Evolutionary conservation across 148 eudicot species (phyloP), one percentile per base, ranked within the genome.

Genomic region (Fagopyrum tataricum): DNA sequence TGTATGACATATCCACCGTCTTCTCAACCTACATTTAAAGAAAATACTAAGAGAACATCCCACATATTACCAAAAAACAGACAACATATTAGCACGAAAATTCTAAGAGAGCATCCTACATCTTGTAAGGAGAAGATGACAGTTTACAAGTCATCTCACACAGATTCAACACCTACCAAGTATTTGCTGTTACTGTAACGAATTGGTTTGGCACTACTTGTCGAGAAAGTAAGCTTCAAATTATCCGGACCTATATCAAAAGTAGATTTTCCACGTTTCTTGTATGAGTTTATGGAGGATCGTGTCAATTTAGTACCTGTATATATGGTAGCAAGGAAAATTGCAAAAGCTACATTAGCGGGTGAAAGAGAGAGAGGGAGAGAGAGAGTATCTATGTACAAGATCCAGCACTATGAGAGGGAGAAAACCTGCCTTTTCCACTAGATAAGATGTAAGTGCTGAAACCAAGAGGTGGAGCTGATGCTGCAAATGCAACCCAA

Each of bases 381-480:
- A 49, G 5, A 49, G 55, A 43, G 37, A 73, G 49, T 71, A 75
- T 39, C 47, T 64, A 18, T 43, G 49, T 44, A 76, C 44, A 52
- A 49, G 26, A 55, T 41, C 58, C 70, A 64, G 39, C 49, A 10
- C 23, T 31, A 12, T 70, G 23, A 42, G 18, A 9, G 37, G 37
- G 37, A 31, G 43, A 70, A 70, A 26, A 81, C 92, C 80, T 88
- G 78, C 84, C 83, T 83, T 82, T 82, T 23, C 77, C 85, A 17
- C 72, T 83, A 67, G 92, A 79, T 66, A 90, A 66, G 44, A 78
- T 58, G 52, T 86, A 90, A 76, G 92, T 90, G 82, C 84, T 86
- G 81, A 88, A 90, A 76, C 96, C 96, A 81, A 90, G 85, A 64
- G 96, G 90, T 70, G 92, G 96, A 73, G 87, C 85, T 73, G 89